phyloP scores from a whole-genome alignment of 2,329 filamentous ascomycete genomes.

The Paraphaeosphaeria minitans region DNA sequence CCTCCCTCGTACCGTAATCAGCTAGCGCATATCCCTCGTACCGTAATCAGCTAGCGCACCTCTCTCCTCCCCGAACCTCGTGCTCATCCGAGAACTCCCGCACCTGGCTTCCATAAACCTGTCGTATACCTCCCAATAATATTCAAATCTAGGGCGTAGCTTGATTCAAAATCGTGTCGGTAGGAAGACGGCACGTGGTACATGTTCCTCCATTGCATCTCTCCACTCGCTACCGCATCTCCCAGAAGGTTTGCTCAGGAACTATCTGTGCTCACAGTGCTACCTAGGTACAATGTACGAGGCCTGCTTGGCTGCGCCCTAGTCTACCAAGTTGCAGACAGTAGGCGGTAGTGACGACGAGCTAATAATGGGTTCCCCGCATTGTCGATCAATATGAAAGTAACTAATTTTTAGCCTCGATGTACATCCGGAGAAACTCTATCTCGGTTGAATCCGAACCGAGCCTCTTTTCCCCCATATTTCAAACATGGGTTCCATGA shows the following conservation, averaged over 20 bases:
- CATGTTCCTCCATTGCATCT: not conserved
- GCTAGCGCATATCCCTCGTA: not conserved
- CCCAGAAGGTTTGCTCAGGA: not conserved
- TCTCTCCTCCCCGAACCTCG: not conserved
- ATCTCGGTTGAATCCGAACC: constrained; percentile 16
- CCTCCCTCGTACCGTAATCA: not conserved
- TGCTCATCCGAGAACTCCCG: not conserved
- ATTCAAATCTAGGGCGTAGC: not conserved
- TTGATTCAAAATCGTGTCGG: not conserved
- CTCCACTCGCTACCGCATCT: not conserved
- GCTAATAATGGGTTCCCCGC: constrained; percentile 13
- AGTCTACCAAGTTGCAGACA: not conserved
- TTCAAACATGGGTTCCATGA: not conserved
- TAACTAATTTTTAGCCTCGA: constrained; percentile 8
- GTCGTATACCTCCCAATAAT: not conserved
- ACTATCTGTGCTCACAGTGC: not conserved
- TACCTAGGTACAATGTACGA: not conserved
- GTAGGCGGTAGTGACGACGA: not conserved
- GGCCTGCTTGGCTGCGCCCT: no score
- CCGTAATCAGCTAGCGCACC: not conserved
- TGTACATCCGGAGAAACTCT: constrained; percentile 14
- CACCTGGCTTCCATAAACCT: not conserved
- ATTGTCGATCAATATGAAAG: constrained; percentile 13
- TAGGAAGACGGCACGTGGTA: no score
- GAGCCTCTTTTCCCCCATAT: not conserved